Evolutionary conservation across 495 filamentous ascomycete genomes (phyloP).

Genomic region (Glonium stellatum): DNA sequence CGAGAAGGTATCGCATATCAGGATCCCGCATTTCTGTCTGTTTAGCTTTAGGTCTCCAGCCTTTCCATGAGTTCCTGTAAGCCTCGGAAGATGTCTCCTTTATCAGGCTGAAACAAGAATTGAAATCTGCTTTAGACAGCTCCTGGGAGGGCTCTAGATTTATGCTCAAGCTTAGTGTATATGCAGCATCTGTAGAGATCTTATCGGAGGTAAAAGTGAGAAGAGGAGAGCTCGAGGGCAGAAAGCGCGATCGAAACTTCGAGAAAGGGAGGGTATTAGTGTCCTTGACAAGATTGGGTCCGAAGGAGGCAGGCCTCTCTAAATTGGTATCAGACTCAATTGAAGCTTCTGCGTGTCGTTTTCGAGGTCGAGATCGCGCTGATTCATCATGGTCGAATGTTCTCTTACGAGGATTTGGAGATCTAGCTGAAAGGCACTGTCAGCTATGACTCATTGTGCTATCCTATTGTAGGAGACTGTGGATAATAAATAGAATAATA

Average conservation of each 20-base stretch:
- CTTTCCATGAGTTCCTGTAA: slow-evolving; percentile 56
- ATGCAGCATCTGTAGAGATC: no score
- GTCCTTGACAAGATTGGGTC: not conserved
- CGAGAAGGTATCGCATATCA: slow-evolving; percentile 44
- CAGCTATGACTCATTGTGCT: no score
- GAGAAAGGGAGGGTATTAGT: not conserved
- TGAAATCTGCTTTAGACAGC: slow-evolving; percentile 48
- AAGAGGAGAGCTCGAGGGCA: slow-evolving; percentile 29
- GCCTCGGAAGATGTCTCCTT: slow-evolving; percentile 58
- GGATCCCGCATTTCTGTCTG: slow-evolving; percentile 65
- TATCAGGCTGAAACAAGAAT: slow-evolving; percentile 64
- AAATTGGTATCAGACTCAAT: not conserved
- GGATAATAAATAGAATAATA: no score
- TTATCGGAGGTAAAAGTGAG: not conserved
- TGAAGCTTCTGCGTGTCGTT: not conserved
- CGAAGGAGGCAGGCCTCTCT: not conserved
- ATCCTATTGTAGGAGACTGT: no score
- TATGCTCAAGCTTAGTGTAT: not conserved
- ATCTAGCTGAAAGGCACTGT: not conserved
- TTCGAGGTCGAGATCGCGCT: not conserved
- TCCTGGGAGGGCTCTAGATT: slow-evolving; percentile 8
- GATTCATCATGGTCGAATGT: not conserved
- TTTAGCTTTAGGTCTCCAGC: slow-evolving; percentile 69
- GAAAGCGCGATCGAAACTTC: slow-evolving; percentile 10
- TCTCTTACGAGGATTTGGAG: not conserved